Evolutionary conservation across 176 grass and related monocot genomes (phyloP).

Genomic region (Phoenix roebelenii): DNA sequence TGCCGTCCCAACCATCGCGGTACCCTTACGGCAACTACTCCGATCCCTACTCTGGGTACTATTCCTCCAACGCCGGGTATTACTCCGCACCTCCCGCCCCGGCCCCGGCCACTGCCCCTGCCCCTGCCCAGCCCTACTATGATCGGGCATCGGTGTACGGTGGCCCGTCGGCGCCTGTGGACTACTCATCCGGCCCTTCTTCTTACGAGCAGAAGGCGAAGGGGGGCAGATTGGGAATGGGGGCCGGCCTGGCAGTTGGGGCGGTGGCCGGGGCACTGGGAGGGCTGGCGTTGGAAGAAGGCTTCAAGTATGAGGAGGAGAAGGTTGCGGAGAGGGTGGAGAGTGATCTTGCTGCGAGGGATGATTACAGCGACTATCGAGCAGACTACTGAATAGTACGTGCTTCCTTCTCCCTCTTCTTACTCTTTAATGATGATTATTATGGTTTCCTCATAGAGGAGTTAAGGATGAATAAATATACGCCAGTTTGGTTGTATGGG

Average conservation of each 20-base stretch:
- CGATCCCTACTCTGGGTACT: conserved; percentile 22
- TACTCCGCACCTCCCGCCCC: conserved; percentile 29
- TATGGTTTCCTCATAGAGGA: conserved; percentile 27
- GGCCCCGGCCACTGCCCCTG: neutral
- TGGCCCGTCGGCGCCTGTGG: conserved; percentile 60
- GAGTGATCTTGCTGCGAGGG: conserved; percentile 37
- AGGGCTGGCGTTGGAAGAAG: conserved; percentile 52
- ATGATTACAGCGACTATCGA: conserved; percentile 56
- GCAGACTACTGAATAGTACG: conserved; percentile 40
- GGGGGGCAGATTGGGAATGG: conserved; percentile 41
- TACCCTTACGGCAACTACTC: conserved; percentile 16
- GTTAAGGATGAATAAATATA: neutral
- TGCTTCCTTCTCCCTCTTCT: neutral
- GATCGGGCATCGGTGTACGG: conserved; percentile 16
- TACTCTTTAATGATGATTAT: neutral
- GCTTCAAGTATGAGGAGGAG: conserved; percentile 67
- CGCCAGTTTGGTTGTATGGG: neutral
- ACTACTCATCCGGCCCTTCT: conserved; percentile 30
- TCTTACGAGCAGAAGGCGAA: conserved; percentile 31
- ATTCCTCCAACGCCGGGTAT: conserved; percentile 23
- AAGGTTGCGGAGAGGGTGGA: conserved; percentile 42
- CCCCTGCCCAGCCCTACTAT: conserved; percentile 32
- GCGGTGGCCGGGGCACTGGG: conserved; percentile 47
- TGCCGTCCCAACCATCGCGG: conserved; percentile 6
- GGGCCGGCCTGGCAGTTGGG: conserved; percentile 57